Evolutionary conservation across 225 moss, liverwort and hornwort species (phyloP), one percentile per base, ranked within the genome.

Genomic region (Lunularia cruciata): DNA sequence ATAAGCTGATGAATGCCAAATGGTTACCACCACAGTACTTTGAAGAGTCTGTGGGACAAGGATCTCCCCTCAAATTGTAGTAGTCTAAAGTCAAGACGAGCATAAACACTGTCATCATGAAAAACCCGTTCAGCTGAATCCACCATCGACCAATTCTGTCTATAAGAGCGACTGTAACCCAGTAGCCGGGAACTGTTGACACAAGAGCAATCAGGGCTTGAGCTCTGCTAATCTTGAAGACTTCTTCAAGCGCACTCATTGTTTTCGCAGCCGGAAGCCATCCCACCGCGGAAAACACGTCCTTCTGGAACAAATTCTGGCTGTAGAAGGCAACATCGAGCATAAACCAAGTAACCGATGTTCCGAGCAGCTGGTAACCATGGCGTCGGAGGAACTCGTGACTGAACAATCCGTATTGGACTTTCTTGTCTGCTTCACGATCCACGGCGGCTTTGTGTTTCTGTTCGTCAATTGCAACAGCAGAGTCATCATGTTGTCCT

Each of bases 71-170:
- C 0, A 87, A 64, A 39, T 82, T 80, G 63, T 75, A 65, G 76
- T 73, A 79, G 31, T 73, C 64, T 28, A 83, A 54, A 7, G 83
- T 60, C 37, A 79, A 48, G 23, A 76, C 23, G n/a, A 79, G 60
- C 86, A 87, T 87, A 67, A 84, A 87, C 26, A 84, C 60, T 13
- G 86, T 84, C 86, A 84, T 87, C 49, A 87, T 73, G 72, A 87
- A 84, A 63, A 87, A 87, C 0, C 86, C 86, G 0, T 23, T 8
- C 6, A 82, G 55, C 37, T 87, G 86, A 49, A 87, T 87, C 46
- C 78, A 35, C 84, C 84, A 79, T 11, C 86, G 73, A 0, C 86
- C 86, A 26, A 87, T 81, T 10, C 61, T 42, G 70, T 87, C 86
- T 42, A 87, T 77, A 0, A 79, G 3, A 7, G 79, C 84, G 0